phyloP scores from a whole-genome alignment of 169 alveolate genomes.

The Cyclospora cayetanensis region DNA sequence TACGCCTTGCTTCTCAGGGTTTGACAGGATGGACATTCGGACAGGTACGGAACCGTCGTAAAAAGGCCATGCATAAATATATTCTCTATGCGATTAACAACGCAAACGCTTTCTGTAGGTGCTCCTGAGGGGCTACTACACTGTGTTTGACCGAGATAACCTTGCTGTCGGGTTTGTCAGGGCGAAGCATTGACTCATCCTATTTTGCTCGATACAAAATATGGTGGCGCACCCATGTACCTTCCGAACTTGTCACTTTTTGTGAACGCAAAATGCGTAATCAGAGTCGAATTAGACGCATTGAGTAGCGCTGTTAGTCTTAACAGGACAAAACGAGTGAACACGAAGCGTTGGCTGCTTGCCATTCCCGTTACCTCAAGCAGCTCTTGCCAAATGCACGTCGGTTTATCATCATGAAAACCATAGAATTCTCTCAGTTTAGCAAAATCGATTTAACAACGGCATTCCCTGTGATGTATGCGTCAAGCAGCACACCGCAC shows the following conservation, averaged over 20 bases:
- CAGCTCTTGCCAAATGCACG: no score
- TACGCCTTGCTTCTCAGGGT: not conserved
- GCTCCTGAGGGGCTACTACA: conserved; percentile 69
- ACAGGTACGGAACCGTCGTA: conserved; percentile 68
- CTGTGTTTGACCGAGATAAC: conserved; percentile 73
- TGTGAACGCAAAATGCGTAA: not conserved
- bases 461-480: no score
- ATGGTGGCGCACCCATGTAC: not conserved
- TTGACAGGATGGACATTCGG: conserved; percentile 75
- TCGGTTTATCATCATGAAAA: no score
- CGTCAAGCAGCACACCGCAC: no score
- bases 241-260: not conserved
- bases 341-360: no score
- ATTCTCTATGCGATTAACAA: not conserved
- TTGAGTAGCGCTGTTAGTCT: no score
- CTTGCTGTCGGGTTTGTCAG: conserved; percentile 72
- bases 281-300: not conserved
- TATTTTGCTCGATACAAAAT: no score
- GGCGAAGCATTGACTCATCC: conserved; percentile 46
- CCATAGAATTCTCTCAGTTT: no score
- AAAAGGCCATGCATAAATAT: not conserved
- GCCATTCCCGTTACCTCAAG: no score
- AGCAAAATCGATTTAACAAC: no score
- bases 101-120: conserved; percentile 48
- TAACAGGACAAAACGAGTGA: no score